phyloP scores from a whole-genome alignment of 2,329 filamentous ascomycete species.

The Calonectria pteridis region DNA sequence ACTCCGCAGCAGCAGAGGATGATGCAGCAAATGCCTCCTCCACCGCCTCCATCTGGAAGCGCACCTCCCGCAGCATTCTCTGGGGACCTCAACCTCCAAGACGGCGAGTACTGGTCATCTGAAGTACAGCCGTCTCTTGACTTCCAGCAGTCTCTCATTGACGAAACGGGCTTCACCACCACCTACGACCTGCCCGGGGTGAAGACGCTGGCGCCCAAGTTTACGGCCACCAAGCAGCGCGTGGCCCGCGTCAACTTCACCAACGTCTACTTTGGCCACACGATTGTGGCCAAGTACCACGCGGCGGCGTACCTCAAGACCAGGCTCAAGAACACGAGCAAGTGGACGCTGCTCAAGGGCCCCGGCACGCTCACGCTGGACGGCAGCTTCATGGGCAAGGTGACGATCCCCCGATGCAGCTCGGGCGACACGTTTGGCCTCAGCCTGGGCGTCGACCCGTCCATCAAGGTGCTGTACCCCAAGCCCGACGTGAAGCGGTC shows the following conservation, averaged over 20 bases:
- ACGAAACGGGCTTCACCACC: slow-evolving; percentile 70
- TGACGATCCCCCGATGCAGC: slow-evolving; percentile 66
- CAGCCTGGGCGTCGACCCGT: slow-evolving; percentile 70
- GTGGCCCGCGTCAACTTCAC: slow-evolving; percentile 67
- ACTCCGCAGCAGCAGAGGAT: neutral
- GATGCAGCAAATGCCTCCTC: slow-evolving; percentile 1
- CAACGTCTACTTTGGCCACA: slow-evolving; percentile 66
- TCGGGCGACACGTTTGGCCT: slow-evolving; percentile 66
- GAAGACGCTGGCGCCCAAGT: slow-evolving; percentile 67
- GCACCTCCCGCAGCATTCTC: neutral
- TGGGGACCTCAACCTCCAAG: neutral
- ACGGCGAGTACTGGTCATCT: slow-evolving; percentile 41
- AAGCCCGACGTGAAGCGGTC: slow-evolving; percentile 66
- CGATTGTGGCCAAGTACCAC: slow-evolving; percentile 71
- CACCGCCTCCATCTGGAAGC: neutral
- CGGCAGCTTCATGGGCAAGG: slow-evolving; percentile 71
- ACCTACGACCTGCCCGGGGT: slow-evolving; percentile 71
- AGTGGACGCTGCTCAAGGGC: slow-evolving; percentile 67
- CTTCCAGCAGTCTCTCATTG: slow-evolving; percentile 63
- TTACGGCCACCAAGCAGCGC: slow-evolving; percentile 67
- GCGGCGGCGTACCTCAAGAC: slow-evolving; percentile 71
- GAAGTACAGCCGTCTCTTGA: slow-evolving; percentile 48
- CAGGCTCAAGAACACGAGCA: slow-evolving; percentile 66
- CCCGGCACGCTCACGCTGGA: slow-evolving; percentile 72
- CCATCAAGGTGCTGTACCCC: slow-evolving; percentile 66